phyloP scores from a whole-genome alignment of 257 asterid species.

The Primulina huaijiensis region DNA sequence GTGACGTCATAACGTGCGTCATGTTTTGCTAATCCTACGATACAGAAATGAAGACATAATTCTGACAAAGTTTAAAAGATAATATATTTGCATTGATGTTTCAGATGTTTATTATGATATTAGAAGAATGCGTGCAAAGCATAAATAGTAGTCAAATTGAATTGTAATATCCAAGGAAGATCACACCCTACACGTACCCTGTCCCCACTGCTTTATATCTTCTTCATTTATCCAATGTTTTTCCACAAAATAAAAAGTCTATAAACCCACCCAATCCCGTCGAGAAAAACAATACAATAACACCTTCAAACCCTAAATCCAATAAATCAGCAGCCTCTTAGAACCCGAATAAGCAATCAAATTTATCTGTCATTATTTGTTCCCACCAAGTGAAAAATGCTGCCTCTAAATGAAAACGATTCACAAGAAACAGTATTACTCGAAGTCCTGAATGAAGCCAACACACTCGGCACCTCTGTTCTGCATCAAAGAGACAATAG shows the following conservation, averaged over 20 bases:
- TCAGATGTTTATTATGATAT: background rate
- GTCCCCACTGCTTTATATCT: constrained; percentile 6
- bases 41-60: too few relatives aligned
- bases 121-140: background rate
- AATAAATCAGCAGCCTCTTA: background rate
- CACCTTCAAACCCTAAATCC: background rate
- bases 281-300: background rate
- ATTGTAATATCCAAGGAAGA: background rate
- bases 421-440: constrained; percentile 58
- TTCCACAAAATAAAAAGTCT: constrained; percentile 13
- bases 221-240: background rate
- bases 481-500: constrained; percentile 23
- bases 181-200: background rate
- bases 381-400: constrained; percentile 28
- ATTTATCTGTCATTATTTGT: background rate
- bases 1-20: background rate
- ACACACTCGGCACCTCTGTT: constrained; percentile 19
- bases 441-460: constrained; percentile 55
- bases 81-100: background rate
- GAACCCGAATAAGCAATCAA: background rate
- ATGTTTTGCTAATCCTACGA: background rate
- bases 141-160: constrained; percentile 1
- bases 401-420: constrained; percentile 68
- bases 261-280: background rate
- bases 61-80: background rate